Conservation (phyloP, 208 protist species). For the Strigomonas culicis region DNA sequence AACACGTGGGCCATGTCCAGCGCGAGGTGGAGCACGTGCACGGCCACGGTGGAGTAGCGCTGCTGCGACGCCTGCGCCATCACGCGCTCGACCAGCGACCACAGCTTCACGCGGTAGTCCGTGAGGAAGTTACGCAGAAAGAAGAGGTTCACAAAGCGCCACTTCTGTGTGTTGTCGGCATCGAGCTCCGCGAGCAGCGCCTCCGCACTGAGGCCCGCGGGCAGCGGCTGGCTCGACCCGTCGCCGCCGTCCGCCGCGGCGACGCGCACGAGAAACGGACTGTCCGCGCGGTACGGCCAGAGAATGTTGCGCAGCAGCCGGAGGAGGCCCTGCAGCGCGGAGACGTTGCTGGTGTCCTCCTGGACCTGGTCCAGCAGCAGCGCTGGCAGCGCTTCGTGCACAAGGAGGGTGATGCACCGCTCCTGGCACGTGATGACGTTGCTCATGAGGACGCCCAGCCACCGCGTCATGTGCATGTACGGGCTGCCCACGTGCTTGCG, state of each 20-base stretch:
- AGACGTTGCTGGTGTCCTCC: conserved; percentile 26
- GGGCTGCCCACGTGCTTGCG: conserved; percentile 33
- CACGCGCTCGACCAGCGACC: conserved; percentile 10
- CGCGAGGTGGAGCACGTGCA: conserved; percentile 32
- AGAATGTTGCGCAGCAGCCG: conserved; percentile 13
- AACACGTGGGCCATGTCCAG: conserved; percentile 34
- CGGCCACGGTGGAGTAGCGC: conserved; percentile 28
- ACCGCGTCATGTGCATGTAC: conserved; percentile 33
- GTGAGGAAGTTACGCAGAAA: conserved; percentile 27
- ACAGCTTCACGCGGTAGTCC: conserved; percentile 19
- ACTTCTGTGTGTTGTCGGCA: conserved; percentile 9
- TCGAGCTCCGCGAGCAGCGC: background rate
- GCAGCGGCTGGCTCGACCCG: background rate
- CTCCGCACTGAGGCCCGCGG: too few species aligned
- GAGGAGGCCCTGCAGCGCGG: conserved; percentile 27
- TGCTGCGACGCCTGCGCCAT: conserved; percentile 10
- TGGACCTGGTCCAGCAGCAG: conserved; percentile 38
- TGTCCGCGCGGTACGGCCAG: background rate
- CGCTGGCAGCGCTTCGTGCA: conserved; percentile 35
- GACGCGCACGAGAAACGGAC: background rate
- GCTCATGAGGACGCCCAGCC: conserved; percentile 39
- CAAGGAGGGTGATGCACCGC: conserved; percentile 27
- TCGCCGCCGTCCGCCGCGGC: background rate
- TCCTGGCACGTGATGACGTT: conserved; percentile 29
- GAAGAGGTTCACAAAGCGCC: conserved; percentile 23